Conservation (phyloP, 2,329 filamentous ascomycete genomes). For the Corynespora cassiicola region DNA sequence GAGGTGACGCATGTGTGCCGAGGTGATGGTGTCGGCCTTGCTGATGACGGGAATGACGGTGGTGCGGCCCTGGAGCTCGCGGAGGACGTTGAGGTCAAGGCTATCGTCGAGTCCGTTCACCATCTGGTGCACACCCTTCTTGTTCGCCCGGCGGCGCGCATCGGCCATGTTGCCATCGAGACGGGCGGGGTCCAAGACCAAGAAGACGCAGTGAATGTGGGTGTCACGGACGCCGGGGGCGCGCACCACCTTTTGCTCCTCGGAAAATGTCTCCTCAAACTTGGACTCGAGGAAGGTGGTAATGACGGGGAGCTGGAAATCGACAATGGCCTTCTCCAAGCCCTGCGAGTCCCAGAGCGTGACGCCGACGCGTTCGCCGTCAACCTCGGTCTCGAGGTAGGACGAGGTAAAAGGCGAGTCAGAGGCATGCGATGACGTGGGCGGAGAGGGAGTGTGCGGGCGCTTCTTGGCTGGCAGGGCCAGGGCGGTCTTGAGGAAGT, state of each 20-base stretch:
- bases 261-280: conserved; percentile 95
- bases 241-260: conserved; percentile 97
- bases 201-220: conserved; percentile 94
- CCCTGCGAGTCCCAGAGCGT: conserved; percentile 98
- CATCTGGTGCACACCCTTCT: conserved; percentile 54
- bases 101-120: conserved; percentile 82
- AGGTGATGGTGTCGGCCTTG: conserved; percentile 97
- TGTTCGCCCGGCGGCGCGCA: conserved; percentile 65
- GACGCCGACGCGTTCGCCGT: conserved; percentile 86
- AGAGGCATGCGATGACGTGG: conserved; percentile 54
- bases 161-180: conserved; percentile 80
- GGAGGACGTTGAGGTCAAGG: conserved; percentile 88
- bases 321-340: conserved; percentile 91
- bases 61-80: conserved; percentile 88
- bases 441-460: conserved; percentile 48
- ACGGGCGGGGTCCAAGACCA: conserved; percentile 85
- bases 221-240: conserved; percentile 93
- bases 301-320: conserved; percentile 92
- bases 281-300: conserved; percentile 94
- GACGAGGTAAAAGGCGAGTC: conserved; percentile 75
- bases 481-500: conserved; percentile 88
- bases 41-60: conserved; percentile 94
- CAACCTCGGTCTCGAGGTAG: conserved; percentile 93
- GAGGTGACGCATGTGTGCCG: conserved; percentile 88
- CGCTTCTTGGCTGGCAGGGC: conserved; percentile 84